A percentile compares a stretch with the other conserved stretches of the same genome.
These are phyloP conservation scores for Colletotrichum lentis DNA, from an alignment of 2,329 filamentous ascomycete genomes.

Conservation along the genomic window DNA sequence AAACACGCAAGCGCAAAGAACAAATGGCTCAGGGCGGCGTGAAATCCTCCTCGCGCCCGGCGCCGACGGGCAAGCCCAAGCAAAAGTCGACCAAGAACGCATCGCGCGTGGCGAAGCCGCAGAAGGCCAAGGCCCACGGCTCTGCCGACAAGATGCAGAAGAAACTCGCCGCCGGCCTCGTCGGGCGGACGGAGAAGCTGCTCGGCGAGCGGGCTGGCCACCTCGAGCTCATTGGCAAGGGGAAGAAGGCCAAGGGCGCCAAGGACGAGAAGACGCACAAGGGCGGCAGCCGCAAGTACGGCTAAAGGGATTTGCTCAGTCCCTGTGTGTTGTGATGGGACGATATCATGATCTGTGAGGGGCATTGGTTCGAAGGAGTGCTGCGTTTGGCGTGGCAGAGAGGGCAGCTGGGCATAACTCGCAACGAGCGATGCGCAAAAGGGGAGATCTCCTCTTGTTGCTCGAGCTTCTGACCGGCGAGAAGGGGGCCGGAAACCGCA, in stretches of 20 bases:
- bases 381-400: background rate
- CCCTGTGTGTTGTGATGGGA: background rate
- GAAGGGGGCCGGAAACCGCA: background rate
- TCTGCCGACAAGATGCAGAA: conserved; percentile 61
- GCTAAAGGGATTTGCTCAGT: conserved; percentile 48
- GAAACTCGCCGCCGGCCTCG: conserved; percentile 64
- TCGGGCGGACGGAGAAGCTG: conserved; percentile 63
- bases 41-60: conserved; percentile 56
- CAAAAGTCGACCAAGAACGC: conserved; percentile 49
- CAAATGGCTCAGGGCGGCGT: conserved; percentile 65
- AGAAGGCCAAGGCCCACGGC: conserved; percentile 53
- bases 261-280: conserved; percentile 51
- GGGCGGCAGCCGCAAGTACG: conserved; percentile 65
- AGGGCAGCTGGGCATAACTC: background rate
- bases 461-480: background rate
- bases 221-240: conserved; percentile 66
- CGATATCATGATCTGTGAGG: background rate
- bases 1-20: background rate
- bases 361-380: background rate
- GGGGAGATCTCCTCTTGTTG: background rate
- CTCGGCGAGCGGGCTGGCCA: conserved; percentile 68
- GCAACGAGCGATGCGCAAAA: background rate
- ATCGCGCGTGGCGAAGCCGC: conserved; percentile 60
- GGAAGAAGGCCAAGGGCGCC: conserved; percentile 54
- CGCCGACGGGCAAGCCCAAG: conserved; percentile 50